Evolutionary conservation across 176 grass and related monocot species (phyloP).

Genomic region (Oryza glaberrima): DNA sequence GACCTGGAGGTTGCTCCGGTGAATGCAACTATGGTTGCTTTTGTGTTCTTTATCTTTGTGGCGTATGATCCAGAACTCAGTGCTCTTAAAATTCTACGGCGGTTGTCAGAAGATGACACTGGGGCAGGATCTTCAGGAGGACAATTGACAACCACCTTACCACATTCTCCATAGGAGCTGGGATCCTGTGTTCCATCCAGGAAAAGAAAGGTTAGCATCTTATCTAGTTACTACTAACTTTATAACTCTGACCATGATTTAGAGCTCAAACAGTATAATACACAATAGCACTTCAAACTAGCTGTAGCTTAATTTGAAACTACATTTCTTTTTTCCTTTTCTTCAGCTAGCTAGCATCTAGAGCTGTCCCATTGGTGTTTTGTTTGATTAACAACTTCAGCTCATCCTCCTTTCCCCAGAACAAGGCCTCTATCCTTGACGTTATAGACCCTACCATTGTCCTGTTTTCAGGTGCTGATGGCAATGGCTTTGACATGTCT

Average conservation of each 20-base stretch:
- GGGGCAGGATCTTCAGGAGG: no score
- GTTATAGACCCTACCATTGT: neutral
- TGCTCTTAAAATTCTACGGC: neutral
- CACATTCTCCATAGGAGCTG: neutral
- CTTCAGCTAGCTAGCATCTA: neutral
- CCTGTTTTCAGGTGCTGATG: neutral
- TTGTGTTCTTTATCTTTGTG: neutral
- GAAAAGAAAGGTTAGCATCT: neutral
- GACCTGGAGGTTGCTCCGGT: neutral
- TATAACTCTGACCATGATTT: neutral
- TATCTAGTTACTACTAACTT: neutral
- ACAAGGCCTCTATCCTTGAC: neutral
- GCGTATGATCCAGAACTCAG: neutral
- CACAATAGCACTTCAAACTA: neutral
- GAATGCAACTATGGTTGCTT: neutral
- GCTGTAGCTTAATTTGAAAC: neutral
- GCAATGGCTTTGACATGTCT: neutral
- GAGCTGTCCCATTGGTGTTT: neutral
- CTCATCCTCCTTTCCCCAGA: neutral
- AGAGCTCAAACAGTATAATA: neutral
- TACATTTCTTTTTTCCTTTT: neutral
- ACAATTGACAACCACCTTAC: neutral
- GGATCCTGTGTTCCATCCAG: neutral
- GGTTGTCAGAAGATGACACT: neutral
- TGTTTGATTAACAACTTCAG: neutral